Percentiles rank a stretch among this genome's conserved stretches.
phyloP scores from a whole-genome alignment of 2,329 filamentous ascomycete species.

The Arthrobotrys megalospora region DNA sequence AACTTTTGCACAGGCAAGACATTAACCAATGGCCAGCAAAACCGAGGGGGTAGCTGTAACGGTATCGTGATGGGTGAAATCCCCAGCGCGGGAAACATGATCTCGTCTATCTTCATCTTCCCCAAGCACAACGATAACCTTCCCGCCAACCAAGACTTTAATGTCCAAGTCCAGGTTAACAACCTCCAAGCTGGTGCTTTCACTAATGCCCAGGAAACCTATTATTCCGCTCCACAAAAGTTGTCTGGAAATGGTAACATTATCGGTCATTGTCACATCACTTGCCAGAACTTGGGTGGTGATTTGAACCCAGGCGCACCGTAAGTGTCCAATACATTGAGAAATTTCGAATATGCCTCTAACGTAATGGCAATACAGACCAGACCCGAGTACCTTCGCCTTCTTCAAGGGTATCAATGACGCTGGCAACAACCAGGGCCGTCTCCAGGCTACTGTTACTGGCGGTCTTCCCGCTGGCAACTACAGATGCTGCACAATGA shows the following conservation, averaged over 20 bases:
- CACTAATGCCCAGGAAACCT: constrained; percentile 72
- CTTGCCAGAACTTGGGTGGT: constrained; percentile 70
- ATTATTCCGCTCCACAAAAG: constrained; percentile 73
- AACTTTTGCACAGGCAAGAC: constrained; percentile 74
- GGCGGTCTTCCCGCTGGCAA: constrained; percentile 70
- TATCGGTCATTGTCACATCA: constrained; percentile 71
- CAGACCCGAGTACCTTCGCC: constrained; percentile 68
- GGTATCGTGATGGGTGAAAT: constrained; percentile 75
- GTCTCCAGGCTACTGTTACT: constrained; percentile 69
- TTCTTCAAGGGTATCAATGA: constrained; percentile 76
- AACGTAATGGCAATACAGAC: constrained; percentile 33
- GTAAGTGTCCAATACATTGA: constrained; percentile 38
- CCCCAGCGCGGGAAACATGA: constrained; percentile 71
- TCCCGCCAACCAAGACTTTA: constrained; percentile 68
- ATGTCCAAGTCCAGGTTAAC: constrained; percentile 70
- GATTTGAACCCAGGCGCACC: constrained; percentile 67
- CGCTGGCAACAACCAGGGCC: constrained; percentile 69
- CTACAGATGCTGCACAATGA: constrained; percentile 73
- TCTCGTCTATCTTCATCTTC: constrained; percentile 72
- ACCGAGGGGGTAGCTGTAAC: constrained; percentile 72
- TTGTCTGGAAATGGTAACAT: constrained; percentile 68
- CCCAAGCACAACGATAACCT: constrained; percentile 69
- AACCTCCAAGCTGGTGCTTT: constrained; percentile 73
- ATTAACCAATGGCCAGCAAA: constrained; percentile 73
- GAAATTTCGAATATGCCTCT: background rate